Base-by-base conservation (phyloP, 2,329 filamentous ascomycete species). In the Stagonosporopsis rhizophila region DNA sequence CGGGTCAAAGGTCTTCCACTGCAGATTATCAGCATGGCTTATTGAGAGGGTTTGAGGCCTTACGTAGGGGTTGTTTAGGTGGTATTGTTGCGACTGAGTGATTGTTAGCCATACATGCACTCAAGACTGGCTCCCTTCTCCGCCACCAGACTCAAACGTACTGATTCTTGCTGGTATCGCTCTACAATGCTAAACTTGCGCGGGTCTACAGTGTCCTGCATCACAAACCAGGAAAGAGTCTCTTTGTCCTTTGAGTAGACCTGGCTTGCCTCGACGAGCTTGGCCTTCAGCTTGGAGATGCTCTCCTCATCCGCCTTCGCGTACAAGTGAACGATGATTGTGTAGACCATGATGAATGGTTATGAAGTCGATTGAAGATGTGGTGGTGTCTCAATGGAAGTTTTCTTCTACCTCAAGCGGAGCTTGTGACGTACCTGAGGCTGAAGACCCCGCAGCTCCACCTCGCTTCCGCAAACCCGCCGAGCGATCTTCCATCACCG, bases 181-280 rank as follows among this genome's bases (percentile, higher is more conserved):
- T 92, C 89, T 42, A 92, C 88, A 66, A 92, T 89, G 44, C 87
- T 90, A 76, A 92, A 92, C 45, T 87, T 85, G 55, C 87, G 81
- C 40, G 82, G 81, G 73, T 91, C 89, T 66, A 84, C 80, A 55
- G 86, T 82, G 67, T 87, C 87, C 78, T 91, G 89, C 89, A 91
- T 91, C 60, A 92, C 89, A 75, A 90, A 86, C 89, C 89, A 91
- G 41, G 69, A 68, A 35, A 81, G 61, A 39, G 76, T 90, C 79
- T 91, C 89, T 70, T 85, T 85, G 78, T 91, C 89, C 62, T 89
- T 81, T 61, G 83, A 85, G 78, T 91, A 91, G 60, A 91, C 82
- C 60, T 85, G 83, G 56, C 87, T 87, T n/a, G 89, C 89, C 73
- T 92, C 89, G 71, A 88, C 83, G 54, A 92, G 85, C 80, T 91